A percentile compares a stretch with the other conserved stretches of the same genome.
phyloP scores from a whole-genome alignment of 768 basidiomycete species.

The Lenzites betulinus region DNA sequence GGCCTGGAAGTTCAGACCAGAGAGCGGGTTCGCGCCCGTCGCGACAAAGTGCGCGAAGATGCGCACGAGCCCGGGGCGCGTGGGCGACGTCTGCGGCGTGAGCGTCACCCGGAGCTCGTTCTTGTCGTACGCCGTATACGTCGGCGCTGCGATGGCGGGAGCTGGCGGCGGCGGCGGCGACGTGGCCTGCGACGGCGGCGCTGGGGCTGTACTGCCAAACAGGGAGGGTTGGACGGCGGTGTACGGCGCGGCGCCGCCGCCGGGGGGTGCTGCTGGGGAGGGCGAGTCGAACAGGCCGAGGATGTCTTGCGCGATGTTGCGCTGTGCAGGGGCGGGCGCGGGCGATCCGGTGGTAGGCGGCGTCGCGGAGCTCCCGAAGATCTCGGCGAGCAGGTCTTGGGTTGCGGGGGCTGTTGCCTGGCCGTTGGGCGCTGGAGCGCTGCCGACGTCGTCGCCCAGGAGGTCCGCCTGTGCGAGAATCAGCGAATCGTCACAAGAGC shows the following conservation, averaged over 20 bases:
- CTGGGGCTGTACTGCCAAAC: neutral
- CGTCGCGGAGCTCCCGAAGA: slow-evolving; percentile 73
- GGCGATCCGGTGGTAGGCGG: slow-evolving; percentile 29
- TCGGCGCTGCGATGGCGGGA: slow-evolving; percentile 54
- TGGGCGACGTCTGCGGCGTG: slow-evolving; percentile 79
- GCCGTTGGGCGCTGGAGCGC: slow-evolving; percentile 44
- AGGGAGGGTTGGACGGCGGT: slow-evolving; percentile 10
- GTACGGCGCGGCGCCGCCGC: neutral
- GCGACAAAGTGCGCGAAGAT: slow-evolving; percentile 88
- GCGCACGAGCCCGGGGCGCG: slow-evolving; percentile 87
- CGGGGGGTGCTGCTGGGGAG: slow-evolving; percentile 22
- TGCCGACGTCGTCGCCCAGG: slow-evolving; percentile 71
- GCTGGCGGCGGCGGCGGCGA: slow-evolving; percentile 41
- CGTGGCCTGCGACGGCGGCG: slow-evolving; percentile 35
- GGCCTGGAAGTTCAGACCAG: slow-evolving; percentile 89
- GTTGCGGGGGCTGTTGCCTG: slow-evolving; percentile 54
- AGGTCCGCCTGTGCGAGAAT: slow-evolving; percentile 57
- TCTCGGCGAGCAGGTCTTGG: slow-evolving; percentile 89
- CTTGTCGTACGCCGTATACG: slow-evolving; percentile 91
- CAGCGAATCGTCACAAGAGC: neutral
- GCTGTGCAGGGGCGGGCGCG: slow-evolving; percentile 39
- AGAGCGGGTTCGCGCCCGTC: slow-evolving; percentile 50
- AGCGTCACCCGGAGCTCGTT: slow-evolving; percentile 87
- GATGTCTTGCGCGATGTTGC: slow-evolving; percentile 81
- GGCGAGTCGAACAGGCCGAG: slow-evolving; percentile 72